Evolutionary conservation across 306 rosid species (phyloP).

Genomic region (Coriaria nepalensis): DNA sequence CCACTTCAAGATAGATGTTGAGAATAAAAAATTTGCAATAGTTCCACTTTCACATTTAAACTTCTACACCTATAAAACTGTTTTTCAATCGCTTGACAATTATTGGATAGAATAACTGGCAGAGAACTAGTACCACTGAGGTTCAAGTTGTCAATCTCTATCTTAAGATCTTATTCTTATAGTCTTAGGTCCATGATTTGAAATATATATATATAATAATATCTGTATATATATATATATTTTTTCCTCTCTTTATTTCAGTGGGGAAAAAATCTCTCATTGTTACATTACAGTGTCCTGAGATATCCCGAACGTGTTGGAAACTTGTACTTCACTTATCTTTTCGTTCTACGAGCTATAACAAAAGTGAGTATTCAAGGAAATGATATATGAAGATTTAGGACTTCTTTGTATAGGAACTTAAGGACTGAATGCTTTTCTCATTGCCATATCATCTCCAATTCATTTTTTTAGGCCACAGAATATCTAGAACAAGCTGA

Average conservation of each 20-base stretch:
- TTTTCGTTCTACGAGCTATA: slow-evolving; percentile 91
- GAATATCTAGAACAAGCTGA: slow-evolving; percentile 89
- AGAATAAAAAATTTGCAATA: background rate
- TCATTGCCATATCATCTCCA: slow-evolving; percentile 1
- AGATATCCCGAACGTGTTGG: slow-evolving; percentile 80
- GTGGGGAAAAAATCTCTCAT: slow-evolving; percentile 82
- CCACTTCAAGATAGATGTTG: background rate
- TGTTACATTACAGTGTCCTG: slow-evolving; percentile 73
- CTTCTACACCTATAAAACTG: no score
- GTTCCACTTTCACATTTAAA: no score
- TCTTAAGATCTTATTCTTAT: background rate
- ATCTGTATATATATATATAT: no score
- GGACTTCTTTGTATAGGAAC: no score
- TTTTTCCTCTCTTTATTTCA: slow-evolving; percentile 22
- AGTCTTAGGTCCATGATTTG: no score
- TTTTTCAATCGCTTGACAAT: background rate
- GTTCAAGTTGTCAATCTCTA: background rate
- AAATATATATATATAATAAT: no score
- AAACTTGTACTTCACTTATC: slow-evolving; percentile 86
- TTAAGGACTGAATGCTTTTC: background rate
- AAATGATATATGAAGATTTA: no score
- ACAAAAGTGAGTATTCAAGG: slow-evolving; percentile 51
- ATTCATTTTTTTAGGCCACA: slow-evolving; percentile 50
- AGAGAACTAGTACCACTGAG: background rate
- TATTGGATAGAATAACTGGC: background rate